Conservation (phyloP, 768 basidiomycete genomes). For the Leccinum imitatum region DNA sequence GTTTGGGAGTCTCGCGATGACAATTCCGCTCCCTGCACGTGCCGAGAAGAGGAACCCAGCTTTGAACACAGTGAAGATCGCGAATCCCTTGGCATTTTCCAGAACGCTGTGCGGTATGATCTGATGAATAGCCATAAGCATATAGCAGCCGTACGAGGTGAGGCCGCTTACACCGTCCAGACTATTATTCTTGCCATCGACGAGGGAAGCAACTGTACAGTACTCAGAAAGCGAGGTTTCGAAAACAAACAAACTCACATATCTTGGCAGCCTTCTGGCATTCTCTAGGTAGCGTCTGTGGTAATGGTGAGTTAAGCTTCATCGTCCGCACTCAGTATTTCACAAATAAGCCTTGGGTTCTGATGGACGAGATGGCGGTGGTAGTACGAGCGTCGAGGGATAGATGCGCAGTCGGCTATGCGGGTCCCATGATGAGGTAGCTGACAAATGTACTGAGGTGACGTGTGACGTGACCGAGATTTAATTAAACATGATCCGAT, state of each 20-base stretch:
- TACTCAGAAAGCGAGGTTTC: neutral
- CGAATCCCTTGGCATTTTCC: conserved; percentile 70
- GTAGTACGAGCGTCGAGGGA: neutral
- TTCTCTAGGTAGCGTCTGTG: conserved; percentile 70
- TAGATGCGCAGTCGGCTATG: conserved; percentile 24
- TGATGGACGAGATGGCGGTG: neutral
- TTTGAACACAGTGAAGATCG: conserved; percentile 89
- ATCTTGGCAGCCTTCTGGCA: conserved; percentile 87
- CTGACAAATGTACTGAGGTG: conserved; percentile 19
- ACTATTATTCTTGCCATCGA: conserved; percentile 76
- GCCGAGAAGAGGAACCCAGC: conserved; percentile 68
- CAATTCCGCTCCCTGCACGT: conserved; percentile 80
- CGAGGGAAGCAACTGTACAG: conserved; percentile 74
- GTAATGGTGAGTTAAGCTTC: conserved; percentile 52
- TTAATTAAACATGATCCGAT: neutral
- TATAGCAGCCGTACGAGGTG: neutral
- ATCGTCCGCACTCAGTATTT: conserved; percentile 24
- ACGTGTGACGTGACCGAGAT: conserved; percentile 22
- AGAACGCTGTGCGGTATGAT: conserved; percentile 57
- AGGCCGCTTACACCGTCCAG: conserved; percentile 65
- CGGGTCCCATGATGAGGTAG: conserved; percentile 5
- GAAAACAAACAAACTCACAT: conserved; percentile 44
- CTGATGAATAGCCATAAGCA: conserved; percentile 28
- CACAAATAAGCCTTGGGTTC: neutral
- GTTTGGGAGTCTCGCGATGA: conserved; percentile 79